These are phyloP conservation scores for Melianthus villosus DNA, from an alignment of 441 rosid genomes.

Conservation along the genomic window DNA sequence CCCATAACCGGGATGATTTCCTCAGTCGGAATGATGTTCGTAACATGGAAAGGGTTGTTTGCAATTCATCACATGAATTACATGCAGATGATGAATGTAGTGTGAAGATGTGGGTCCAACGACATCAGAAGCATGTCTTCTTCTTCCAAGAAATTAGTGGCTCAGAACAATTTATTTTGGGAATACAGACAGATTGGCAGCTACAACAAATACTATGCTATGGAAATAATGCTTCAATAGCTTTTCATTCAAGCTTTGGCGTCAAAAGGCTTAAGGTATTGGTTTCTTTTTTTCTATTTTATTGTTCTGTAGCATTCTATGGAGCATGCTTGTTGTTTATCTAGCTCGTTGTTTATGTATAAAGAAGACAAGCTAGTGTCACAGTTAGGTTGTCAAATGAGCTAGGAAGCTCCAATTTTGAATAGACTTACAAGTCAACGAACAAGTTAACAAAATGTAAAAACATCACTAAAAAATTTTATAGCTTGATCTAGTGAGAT, in stretches of 20 bases:
- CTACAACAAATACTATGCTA: slow-evolving; percentile 34
- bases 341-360: too few species aligned
- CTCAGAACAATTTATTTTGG: slow-evolving; percentile 27
- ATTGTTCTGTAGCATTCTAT: neutral
- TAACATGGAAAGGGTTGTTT: slow-evolving; percentile 34
- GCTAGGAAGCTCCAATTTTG: too few species aligned
- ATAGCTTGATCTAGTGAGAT: too few species aligned
- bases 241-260: slow-evolving; percentile 36
- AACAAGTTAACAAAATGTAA: too few species aligned
- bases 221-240: slow-evolving; percentile 26
- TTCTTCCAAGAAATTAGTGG: slow-evolving; percentile 24
- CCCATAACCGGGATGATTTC: slow-evolving; percentile 40
- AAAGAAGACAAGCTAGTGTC: too few species aligned
- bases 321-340: too few species aligned
- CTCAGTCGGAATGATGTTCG: slow-evolving; percentile 38
- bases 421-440: too few species aligned
- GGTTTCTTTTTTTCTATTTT: neutral
- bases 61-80: slow-evolving; percentile 23
- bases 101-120: slow-evolving; percentile 30
- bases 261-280: slow-evolving; percentile 34
- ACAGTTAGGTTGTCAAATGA: too few species aligned
- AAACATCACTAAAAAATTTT: too few species aligned
- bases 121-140: slow-evolving; percentile 31
- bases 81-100: slow-evolving; percentile 26
- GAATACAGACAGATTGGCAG: slow-evolving; percentile 51